Conservation (phyloP, 306 rosid species). For the Purshia tridentata region DNA sequence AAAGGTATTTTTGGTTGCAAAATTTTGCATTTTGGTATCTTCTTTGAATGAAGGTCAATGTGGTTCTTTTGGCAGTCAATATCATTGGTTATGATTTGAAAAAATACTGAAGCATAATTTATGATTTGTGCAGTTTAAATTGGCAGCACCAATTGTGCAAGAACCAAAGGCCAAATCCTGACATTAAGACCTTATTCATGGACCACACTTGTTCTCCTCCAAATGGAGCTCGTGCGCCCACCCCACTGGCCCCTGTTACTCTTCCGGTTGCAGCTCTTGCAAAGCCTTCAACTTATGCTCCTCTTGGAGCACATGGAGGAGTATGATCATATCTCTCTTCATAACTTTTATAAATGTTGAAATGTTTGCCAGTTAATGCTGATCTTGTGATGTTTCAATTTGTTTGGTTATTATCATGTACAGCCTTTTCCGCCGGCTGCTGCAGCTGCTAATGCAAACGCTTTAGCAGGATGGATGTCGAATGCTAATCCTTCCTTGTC, state of each 20-base stretch:
- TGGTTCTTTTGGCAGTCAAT: neutral
- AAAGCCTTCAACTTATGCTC: conserved; percentile 29
- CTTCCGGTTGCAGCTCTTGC: conserved; percentile 31
- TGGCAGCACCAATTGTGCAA: conserved; percentile 35
- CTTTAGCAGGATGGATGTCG: conserved; percentile 43
- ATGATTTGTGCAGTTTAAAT: conserved; percentile 23
- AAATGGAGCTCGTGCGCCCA: conserved; percentile 28
- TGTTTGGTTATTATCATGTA: conserved; percentile 3
- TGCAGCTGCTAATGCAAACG: conserved; percentile 38
- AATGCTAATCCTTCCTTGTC: conserved; percentile 42
- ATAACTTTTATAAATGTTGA: neutral
- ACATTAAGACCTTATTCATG: conserved; percentile 30
- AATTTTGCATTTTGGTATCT: neutral
- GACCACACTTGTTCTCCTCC: conserved; percentile 27
- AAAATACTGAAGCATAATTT: neutral
- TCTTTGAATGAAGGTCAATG: neutral
- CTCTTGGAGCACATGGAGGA: conserved; percentile 29
- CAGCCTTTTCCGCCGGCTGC: conserved; percentile 48
- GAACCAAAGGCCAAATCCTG: conserved; percentile 30
- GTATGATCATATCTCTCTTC: conserved; percentile 1
- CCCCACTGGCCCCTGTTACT: conserved; percentile 26
- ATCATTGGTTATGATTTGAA: neutral
- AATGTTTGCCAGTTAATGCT: neutral
- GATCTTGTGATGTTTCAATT: conserved; percentile 2
- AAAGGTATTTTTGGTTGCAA: conserved; percentile 8